Evolutionary conservation across 176 grass and related monocot genomes (phyloP).

Genomic region (Sorghum bicolor): DNA sequence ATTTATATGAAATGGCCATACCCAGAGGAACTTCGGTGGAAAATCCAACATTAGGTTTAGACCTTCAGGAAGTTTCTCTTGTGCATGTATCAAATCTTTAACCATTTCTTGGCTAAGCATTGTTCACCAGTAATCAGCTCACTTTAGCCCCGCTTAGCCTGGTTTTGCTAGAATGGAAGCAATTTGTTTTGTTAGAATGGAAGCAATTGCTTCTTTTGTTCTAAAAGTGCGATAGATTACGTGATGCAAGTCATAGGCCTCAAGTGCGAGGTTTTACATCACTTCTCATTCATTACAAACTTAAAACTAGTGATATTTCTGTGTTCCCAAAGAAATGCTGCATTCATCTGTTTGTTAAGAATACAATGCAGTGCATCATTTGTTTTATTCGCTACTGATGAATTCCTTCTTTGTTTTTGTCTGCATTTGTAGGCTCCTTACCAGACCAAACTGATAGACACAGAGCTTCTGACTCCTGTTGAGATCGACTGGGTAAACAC

Average conservation of each 20-base stretch:
- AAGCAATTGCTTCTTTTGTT: background rate
- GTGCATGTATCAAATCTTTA: background rate
- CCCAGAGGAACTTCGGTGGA: background rate
- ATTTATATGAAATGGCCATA: background rate
- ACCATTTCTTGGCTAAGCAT: too few relatives aligned
- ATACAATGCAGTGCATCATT: background rate
- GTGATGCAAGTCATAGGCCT: background rate
- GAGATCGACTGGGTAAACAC: slow-evolving; percentile 89
- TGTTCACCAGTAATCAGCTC: background rate
- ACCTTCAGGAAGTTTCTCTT: background rate
- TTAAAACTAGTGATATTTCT: background rate
- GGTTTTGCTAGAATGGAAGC: background rate
- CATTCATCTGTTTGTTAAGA: background rate
- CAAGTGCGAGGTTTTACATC: background rate
- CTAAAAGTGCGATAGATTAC: too few relatives aligned
- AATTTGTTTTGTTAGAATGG: background rate
- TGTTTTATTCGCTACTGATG: background rate
- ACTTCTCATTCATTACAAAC: background rate
- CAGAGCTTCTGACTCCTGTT: slow-evolving; percentile 44
- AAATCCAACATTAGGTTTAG: background rate
- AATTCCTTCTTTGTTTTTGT: background rate
- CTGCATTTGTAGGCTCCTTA: slow-evolving; percentile 60
- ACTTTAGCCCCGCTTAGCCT: background rate
- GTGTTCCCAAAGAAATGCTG: background rate
- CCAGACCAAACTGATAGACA: slow-evolving; percentile 81